Evolutionary conservation across 805 yeast species (phyloP).

Genomic region (Ogataea chonburiensis): DNA sequence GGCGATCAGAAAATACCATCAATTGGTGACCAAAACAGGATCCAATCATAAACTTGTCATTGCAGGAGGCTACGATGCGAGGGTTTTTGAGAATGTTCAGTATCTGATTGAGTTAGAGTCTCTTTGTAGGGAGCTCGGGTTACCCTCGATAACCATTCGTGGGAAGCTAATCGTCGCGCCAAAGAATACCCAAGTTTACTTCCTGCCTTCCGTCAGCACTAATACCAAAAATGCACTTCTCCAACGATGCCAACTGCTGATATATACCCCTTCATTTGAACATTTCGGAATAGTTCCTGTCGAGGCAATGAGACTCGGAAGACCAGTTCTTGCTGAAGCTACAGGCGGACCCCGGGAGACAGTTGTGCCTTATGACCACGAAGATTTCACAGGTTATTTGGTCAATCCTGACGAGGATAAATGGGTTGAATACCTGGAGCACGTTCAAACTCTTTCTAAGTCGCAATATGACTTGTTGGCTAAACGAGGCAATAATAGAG

Average conservation of each 20-base stretch:
- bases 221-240: constrained; percentile 63
- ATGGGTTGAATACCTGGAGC: constrained; percentile 55
- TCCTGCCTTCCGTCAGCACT: constrained; percentile 78
- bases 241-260: constrained; percentile 52
- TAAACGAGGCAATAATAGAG: constrained; percentile 36
- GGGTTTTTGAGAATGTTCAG: constrained; percentile 72
- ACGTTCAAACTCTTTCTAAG: constrained; percentile 31
- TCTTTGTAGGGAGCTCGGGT: constrained; percentile 43
- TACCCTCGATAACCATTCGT: constrained; percentile 44
- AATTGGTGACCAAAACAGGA: constrained; percentile 37
- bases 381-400: constrained; percentile 57
- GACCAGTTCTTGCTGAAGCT: constrained; percentile 82
- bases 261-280: constrained; percentile 89
- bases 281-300: constrained; percentile 98
- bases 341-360: constrained; percentile 95
- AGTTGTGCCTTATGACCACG: constrained; percentile 37
- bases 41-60: constrained; percentile 54
- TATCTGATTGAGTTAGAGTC: constrained; percentile 61
- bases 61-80: constrained; percentile 88
- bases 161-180: constrained; percentile 20
- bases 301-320: constrained; percentile 85
- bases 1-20: constrained; percentile 68
- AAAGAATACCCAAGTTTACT: constrained; percentile 36
- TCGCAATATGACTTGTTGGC: constrained; percentile 12
- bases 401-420: constrained; percentile 44